Evolutionary conservation across 164 flowering plant species (phyloP), one percentile per base, ranked within the genome.

Genomic region (Macadamia integrifolia): DNA sequence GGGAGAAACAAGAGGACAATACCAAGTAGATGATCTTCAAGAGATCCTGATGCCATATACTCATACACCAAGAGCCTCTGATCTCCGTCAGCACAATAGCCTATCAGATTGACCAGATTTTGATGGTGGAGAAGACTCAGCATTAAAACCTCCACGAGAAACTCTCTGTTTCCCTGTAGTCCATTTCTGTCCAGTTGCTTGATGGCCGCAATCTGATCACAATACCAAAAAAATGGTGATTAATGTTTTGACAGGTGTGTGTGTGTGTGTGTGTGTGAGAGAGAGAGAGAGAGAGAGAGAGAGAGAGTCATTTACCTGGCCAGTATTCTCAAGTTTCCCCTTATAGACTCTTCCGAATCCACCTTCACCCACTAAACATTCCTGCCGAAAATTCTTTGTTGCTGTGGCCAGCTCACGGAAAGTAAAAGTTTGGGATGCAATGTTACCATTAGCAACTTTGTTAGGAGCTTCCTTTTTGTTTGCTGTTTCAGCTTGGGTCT

Each of bases 271-370:
- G 40, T 35, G 40, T 35, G 40, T 35, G 8, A 58, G 10, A 30
- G 15, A 29, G 14, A 58, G 28, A 58, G 13, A 58, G 35, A 28
- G 28, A 58, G 35, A 9, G 55, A 15, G 17, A 10, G 55, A 10
- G 17, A 10, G 66, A 49, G 40, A 63, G 35, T 29, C 15, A 58
- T 42, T 65, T 69, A 78, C 80, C 78, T 69, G 77, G 65, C 64
- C 57, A 15, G 67, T 73, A 67, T 71, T 78, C 1, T 80, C 86
- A 50, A 88, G 83, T 56, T 31, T 59, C 1, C 94, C 94, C 64
- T 77, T 85, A 44, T 89, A 89, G 69, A 89, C 94, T 64, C 94
- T 73, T 13, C 94, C 94, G 66, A 87, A 87, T 23, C 91, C 94
- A 42, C 94, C 94, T 76, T 89, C 94, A 6, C 91, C 94, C 6